These are phyloP conservation scores for Lactarius hatsudake DNA, from an alignment of 768 basidiomycete genomes.

Conservation along the genomic window DNA sequence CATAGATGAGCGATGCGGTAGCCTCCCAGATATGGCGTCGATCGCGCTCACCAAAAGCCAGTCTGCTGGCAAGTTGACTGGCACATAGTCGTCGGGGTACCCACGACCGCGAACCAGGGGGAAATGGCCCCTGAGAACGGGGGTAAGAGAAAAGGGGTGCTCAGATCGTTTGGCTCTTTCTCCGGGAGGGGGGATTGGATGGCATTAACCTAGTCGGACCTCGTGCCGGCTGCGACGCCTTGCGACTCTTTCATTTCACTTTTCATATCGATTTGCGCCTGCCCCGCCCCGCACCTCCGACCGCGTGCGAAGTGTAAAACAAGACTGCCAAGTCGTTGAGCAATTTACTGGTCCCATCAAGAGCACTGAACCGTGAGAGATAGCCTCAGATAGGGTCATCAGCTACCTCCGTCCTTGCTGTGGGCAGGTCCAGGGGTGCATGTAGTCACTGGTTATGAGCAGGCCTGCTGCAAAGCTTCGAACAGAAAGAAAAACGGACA, in stretches of 20 bases:
- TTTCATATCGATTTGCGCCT: not conserved
- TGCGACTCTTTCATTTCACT: not conserved
- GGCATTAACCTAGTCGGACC: not conserved
- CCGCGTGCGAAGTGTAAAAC: not conserved
- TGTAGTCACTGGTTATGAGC: not conserved
- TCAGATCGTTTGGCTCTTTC: not conserved
- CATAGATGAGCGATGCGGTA: not conserved
- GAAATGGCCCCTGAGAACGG: not conserved
- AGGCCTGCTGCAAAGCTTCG: not conserved
- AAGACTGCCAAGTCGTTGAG: not conserved
- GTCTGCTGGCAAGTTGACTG: not conserved
- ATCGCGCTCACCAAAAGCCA: not conserved
- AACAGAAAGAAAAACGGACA: not conserved
- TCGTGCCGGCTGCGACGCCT: not conserved
- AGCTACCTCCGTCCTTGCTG: no score
- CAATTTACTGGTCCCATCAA: not conserved
- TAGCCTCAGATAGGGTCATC: not conserved
- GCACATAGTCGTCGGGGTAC: not conserved
- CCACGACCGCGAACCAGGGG: not conserved
- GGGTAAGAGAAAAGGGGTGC: not conserved
- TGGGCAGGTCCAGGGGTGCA: not conserved
- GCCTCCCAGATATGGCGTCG: not conserved
- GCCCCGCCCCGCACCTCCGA: not conserved
- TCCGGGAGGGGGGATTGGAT: not conserved
- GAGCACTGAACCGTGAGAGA: not conserved